Evolutionary conservation across 805 yeast species (phyloP).

Genomic region (Candida patagonica): DNA sequence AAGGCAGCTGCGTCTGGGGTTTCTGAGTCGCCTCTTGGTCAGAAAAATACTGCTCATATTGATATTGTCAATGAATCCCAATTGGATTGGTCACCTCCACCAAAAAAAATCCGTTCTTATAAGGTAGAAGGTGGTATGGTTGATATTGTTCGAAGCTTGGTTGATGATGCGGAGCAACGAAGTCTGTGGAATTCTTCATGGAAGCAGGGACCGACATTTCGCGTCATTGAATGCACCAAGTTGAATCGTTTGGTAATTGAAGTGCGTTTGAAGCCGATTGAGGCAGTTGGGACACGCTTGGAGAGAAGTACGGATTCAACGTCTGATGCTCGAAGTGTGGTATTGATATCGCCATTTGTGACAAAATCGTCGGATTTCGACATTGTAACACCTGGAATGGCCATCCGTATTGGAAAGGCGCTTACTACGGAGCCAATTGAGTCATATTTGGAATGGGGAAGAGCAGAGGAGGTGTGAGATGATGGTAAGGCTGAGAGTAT

Average conservation of each 20-base stretch:
- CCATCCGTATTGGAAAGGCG: neutral
- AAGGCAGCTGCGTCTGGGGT: no score
- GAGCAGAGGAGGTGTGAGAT: neutral
- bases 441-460: neutral
- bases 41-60: no score
- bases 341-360: neutral
- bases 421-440: neutral
- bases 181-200: neutral
- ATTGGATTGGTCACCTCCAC: slow-evolving; percentile 13
- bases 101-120: slow-evolving; percentile 9
- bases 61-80: no score
- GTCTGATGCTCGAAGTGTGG: neutral
- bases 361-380: neutral
- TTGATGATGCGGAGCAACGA: slow-evolving; percentile 5
- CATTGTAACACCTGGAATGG: neutral
- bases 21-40: no score
- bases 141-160: slow-evolving; percentile 10
- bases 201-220: neutral
- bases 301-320: neutral
- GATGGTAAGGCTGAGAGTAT: no score
- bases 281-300: neutral
- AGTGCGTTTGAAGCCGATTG: neutral
- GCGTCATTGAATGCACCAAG: neutral
- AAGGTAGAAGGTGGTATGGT: slow-evolving; percentile 7
- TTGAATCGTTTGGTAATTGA: slow-evolving; percentile 4